These are phyloP conservation scores for Halophytophthora batemanensis DNA, from an alignment of 352 stramenopile genomes.

Conservation along the genomic window DNA sequence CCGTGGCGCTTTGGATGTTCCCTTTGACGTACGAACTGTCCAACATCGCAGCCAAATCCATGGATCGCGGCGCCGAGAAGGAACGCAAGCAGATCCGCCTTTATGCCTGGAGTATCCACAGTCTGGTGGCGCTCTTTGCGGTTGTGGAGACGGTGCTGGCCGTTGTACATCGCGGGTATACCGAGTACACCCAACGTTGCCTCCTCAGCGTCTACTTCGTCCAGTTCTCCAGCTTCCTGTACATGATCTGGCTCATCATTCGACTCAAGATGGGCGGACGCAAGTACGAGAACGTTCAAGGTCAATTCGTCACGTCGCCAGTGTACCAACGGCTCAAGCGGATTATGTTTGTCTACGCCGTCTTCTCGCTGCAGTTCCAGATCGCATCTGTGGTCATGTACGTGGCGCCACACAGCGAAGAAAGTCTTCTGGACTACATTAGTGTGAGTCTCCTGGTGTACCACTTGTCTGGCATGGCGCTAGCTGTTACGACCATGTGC, in stretches of 20 bases:
- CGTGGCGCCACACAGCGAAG: not conserved
- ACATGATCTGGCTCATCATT: slow-evolving; percentile 31
- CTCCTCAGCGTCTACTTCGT: slow-evolving; percentile 31
- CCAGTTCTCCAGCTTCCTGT: slow-evolving; percentile 29
- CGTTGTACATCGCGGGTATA: slow-evolving; percentile 23
- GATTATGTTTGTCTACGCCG: slow-evolving; percentile 46
- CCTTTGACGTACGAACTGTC: slow-evolving; percentile 42
- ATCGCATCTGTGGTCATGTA: slow-evolving; percentile 28
- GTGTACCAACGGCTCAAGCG: slow-evolving; percentile 39
- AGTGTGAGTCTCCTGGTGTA: slow-evolving; percentile 26
- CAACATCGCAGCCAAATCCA: slow-evolving; percentile 36
- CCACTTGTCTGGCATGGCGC: slow-evolving; percentile 17
- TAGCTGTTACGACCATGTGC: slow-evolving; percentile 22
- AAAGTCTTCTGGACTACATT: slow-evolving; percentile 12
- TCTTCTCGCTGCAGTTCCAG: slow-evolving; percentile 45
- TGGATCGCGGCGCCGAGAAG: slow-evolving; percentile 40
- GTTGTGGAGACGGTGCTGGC: slow-evolving; percentile 11
- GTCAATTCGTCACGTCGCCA: slow-evolving; percentile 35
- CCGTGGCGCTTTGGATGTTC: slow-evolving; percentile 32
- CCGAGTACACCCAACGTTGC: slow-evolving; percentile 11
- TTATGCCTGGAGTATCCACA: slow-evolving; percentile 20
- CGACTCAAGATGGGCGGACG: slow-evolving; percentile 24
- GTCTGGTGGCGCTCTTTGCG: slow-evolving; percentile 13
- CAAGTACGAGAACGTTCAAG: slow-evolving; percentile 37
- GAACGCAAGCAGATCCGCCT: slow-evolving; percentile 26